Evolutionary conservation across 2,329 filamentous ascomycete genomes (phyloP).

Genomic region (Colletotrichum liaoningense): DNA sequence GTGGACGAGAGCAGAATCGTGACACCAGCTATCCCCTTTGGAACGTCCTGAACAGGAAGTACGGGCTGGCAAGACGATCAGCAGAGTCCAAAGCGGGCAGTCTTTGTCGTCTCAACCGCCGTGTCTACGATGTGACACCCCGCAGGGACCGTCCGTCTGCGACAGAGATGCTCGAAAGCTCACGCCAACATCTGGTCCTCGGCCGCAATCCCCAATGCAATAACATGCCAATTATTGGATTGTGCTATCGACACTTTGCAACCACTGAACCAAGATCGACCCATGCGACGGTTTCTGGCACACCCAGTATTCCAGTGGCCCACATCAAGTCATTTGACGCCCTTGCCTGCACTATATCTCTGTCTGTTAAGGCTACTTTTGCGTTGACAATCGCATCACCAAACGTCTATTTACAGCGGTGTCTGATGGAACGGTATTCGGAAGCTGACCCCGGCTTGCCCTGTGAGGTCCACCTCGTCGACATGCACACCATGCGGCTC

Average conservation of each 20-base stretch:
- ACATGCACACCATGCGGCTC: slow-evolving; percentile 22
- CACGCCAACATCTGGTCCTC: background rate
- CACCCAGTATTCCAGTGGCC: background rate
- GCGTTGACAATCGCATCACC: slow-evolving; percentile 4
- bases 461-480: background rate
- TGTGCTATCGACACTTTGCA: background rate
- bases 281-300: background rate
- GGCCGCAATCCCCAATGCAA: background rate
- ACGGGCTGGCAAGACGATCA: background rate
- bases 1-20: background rate
- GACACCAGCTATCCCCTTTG: background rate
- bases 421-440: background rate
- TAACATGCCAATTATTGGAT: slow-evolving; percentile 6
- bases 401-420: slow-evolving; percentile 1
- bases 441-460: background rate
- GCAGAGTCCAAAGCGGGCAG: background rate
- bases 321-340: background rate
- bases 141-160: slow-evolving; percentile 24
- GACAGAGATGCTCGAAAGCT: slow-evolving; percentile 4
- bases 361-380: background rate
- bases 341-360: background rate
- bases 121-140: background rate
- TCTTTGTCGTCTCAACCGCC: background rate
- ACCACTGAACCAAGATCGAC: background rate
- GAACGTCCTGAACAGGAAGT: background rate